Conservation (phyloP, 257 asterid species). For the Ajuga chamaepitys region DNA sequence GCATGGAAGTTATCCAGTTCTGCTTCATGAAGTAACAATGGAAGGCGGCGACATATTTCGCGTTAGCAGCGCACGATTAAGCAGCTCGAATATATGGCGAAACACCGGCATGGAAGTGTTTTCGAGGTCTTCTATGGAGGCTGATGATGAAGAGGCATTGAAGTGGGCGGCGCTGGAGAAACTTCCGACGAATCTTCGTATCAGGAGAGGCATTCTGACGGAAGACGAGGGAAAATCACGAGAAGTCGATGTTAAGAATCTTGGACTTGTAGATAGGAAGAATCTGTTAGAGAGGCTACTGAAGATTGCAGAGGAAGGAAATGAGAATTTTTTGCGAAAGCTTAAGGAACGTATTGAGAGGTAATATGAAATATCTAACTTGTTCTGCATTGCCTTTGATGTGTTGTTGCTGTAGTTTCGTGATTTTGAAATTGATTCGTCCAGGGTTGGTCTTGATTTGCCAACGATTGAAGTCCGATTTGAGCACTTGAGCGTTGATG, state of each 20-base stretch:
- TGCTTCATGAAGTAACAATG: slow-evolving; percentile 26
- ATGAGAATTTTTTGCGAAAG: slow-evolving; percentile 68
- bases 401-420: too few species aligned
- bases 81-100: slow-evolving; percentile 75
- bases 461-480: slow-evolving; percentile 80
- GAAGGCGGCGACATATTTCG: slow-evolving; percentile 48
- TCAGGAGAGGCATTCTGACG: slow-evolving; percentile 55
- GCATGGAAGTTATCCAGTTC: slow-evolving; percentile 16
- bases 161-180: slow-evolving; percentile 88
- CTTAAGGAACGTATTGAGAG: slow-evolving; percentile 62
- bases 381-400: too few species aligned
- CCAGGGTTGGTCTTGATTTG: slow-evolving; percentile 72
- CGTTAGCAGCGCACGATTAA: slow-evolving; percentile 48
- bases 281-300: slow-evolving; percentile 61
- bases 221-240: slow-evolving; percentile 44
- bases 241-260: slow-evolving; percentile 56
- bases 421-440: slow-evolving; percentile 1
- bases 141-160: slow-evolving; percentile 76
- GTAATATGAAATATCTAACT: too few species aligned
- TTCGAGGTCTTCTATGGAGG: slow-evolving; percentile 51
- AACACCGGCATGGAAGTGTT: slow-evolving; percentile 58
- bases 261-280: slow-evolving; percentile 57
- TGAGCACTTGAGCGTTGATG: slow-evolving; percentile 70
- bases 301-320: slow-evolving; percentile 67
- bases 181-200: slow-evolving; percentile 67